phyloP scores from a whole-genome alignment of 192 early-diverging fungal species.

The Linnemannia exigua region DNA sequence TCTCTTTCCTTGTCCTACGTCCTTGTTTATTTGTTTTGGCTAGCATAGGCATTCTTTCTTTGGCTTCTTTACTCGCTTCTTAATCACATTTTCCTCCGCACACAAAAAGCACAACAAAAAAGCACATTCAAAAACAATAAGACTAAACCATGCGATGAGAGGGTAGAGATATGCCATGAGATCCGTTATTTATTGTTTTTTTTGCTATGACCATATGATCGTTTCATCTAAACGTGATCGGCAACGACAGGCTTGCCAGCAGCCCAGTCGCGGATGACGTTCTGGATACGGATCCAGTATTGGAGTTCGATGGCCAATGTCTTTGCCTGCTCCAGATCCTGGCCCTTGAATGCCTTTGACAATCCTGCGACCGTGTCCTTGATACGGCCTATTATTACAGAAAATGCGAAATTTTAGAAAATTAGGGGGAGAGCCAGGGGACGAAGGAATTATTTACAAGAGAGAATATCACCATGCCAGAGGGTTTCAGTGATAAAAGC shows the following conservation, averaged over 20 bases:
- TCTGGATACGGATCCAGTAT: conserved; percentile 79
- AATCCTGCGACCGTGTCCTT: conserved; percentile 59
- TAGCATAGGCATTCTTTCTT: not conserved
- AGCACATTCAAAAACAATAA: too few species aligned
- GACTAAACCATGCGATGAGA: not conserved
- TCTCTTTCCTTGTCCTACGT: not conserved
- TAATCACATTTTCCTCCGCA: not conserved
- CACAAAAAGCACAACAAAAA: not conserved
- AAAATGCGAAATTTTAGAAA: conserved; percentile 4
- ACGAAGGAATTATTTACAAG: not conserved
- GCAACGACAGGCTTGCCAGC: conserved; percentile 68
- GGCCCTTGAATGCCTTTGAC: conserved; percentile 66
- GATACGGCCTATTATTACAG: conserved; percentile 61
- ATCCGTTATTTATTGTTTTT: not conserved
- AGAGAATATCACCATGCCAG: not conserved
- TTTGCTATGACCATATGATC: not conserved
- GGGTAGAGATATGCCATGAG: too few species aligned
- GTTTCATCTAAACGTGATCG: conserved; percentile 57
- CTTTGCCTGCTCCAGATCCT: conserved; percentile 71
- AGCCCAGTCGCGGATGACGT: conserved; percentile 70
- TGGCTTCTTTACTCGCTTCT: not conserved
- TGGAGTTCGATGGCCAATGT: conserved; percentile 79
- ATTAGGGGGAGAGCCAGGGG: not conserved
- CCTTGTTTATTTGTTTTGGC: not conserved
- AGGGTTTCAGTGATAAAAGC: not conserved